Evolutionary conservation across 768 basidiomycete species (phyloP), one percentile per base, ranked within the genome.

Genomic region (Tremella yokohamensis): DNA sequence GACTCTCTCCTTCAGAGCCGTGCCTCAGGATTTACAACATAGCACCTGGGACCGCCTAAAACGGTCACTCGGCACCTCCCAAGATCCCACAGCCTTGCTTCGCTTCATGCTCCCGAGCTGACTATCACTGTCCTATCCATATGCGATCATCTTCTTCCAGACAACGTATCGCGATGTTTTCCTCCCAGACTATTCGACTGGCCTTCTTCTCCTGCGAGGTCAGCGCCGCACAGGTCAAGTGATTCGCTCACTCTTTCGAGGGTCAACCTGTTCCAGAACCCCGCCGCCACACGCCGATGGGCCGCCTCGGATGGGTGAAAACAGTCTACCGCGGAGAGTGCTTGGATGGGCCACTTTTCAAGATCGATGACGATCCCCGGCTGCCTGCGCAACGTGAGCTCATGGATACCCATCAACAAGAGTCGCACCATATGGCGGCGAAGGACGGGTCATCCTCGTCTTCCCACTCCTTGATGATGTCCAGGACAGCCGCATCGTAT

Each of bases 261-360:
- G 8, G 64, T 65, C 49, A 75, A 45, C 40, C 73, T 38, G 54
- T 69, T 72, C 73, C 73, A 75, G 20, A 75, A 54, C n/a, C 73
- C 73, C n/a, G 63, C 65, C 11, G 67, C 71, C 11, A 75, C 64
- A 3, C 73, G 49, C 47, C 63, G 57, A 57, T 75, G 73, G 2
- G 63, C 68, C 15, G 49, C 42, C 24, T 59, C 65, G 22, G 67
- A 69, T 19, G 73, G 73, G 48, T 75, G 73, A 54, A 72, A 75
- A 47, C 73, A 75, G 42, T 75, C 73, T 12, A 70, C 60, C 3
- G 59, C 56, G 12, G 62, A 65, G 19, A 75, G 57, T 4, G 69
- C 67, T 37, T 65, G 63, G 19, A 66, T 66, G 16, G 73, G 73
- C 50, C 64, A 75, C 22, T 59, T 40, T 11, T 45, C 65, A 7